Evolutionary conservation across 2,329 filamentous ascomycete genomes (phyloP).

Genomic region (Diplodia seriata): DNA sequence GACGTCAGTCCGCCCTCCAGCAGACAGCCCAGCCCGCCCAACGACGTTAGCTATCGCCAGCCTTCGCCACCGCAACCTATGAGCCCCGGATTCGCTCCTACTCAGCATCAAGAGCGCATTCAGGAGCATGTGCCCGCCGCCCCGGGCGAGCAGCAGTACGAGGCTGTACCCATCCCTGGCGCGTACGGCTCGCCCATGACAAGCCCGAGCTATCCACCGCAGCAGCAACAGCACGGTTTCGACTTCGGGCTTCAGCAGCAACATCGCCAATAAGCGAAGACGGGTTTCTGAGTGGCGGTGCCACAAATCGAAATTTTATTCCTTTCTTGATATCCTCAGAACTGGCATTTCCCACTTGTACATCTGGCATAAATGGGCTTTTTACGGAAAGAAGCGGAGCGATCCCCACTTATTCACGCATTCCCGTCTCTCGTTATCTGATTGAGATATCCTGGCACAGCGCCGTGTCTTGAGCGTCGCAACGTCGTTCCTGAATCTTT

Average conservation of each 20-base stretch:
- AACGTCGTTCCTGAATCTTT: not conserved
- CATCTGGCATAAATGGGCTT: slow-evolving; percentile 17
- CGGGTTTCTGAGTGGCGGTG: not conserved
- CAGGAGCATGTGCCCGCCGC: slow-evolving; percentile 73
- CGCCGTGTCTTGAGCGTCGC: not conserved
- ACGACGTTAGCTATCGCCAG: slow-evolving; percentile 36
- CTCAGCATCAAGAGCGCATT: slow-evolving; percentile 49
- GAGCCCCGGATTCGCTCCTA: slow-evolving; percentile 25
- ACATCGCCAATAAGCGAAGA: slow-evolving; percentile 1
- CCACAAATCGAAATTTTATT: not conserved
- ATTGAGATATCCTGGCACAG: slow-evolving; percentile 22
- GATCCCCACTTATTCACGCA: slow-evolving; percentile 20
- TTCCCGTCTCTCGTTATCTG: slow-evolving; percentile 25
- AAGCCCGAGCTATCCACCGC: slow-evolving; percentile 49
- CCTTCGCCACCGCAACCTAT: slow-evolving; percentile 40
- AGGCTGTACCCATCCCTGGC: slow-evolving; percentile 84
- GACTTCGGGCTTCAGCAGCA: slow-evolving; percentile 44
- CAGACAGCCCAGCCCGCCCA: slow-evolving; percentile 2
- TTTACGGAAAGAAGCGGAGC: slow-evolving; percentile 8
- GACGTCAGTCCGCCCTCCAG: slow-evolving; percentile 22
- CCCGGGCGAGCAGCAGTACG: slow-evolving; percentile 84
- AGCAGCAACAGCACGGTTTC: slow-evolving; percentile 43
- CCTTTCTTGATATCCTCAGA: slow-evolving; percentile 5
- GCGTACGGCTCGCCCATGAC: slow-evolving; percentile 69
- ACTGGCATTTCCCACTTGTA: slow-evolving; percentile 18